Evolutionary conservation across 2,329 filamentous ascomycete species (phyloP).

Genomic region (Paraphaeosphaeria sporulosa): DNA sequence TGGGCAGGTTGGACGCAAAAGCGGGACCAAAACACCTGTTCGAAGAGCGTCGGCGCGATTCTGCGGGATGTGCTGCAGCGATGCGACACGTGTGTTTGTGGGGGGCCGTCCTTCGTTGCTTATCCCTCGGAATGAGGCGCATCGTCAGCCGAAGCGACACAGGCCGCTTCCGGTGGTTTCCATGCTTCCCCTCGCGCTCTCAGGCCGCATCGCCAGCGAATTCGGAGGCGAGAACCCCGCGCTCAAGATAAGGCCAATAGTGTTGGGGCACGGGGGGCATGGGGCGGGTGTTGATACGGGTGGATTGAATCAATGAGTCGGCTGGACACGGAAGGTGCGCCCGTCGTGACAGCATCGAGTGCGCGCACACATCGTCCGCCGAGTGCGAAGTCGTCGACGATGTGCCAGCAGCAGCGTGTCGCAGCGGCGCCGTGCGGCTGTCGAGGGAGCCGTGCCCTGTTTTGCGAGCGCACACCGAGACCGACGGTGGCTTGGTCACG

Average conservation of each 20-base stretch:
- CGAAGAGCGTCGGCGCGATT: constrained; percentile 6
- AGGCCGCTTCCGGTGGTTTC: constrained; percentile 8
- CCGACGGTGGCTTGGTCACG: constrained; percentile 9
- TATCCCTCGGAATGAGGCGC: constrained; percentile 13
- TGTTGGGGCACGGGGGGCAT: constrained; percentile 29
- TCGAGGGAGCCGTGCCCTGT: constrained; percentile 5
- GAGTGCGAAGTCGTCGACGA: background rate
- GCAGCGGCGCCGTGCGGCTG: background rate
- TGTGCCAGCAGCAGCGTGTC: constrained; percentile 4
- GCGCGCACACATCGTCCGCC: background rate
- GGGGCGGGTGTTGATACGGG: constrained; percentile 36
- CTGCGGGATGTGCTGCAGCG: constrained; percentile 30
- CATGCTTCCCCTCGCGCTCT: constrained; percentile 12
- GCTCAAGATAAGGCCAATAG: constrained; percentile 45
- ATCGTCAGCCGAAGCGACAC: constrained; percentile 13
- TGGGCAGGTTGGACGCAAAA: background rate
- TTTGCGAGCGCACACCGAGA: background rate
- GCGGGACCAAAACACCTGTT: constrained; percentile 12
- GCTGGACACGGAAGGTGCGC: constrained; percentile 35
- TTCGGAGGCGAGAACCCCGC: constrained; percentile 40
- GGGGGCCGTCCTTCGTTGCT: constrained; percentile 23
- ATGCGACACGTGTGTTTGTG: constrained; percentile 29
- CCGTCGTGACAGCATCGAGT: constrained; percentile 8
- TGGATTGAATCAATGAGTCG: constrained; percentile 32
- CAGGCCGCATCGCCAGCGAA: constrained; percentile 25